phyloP scores from a whole-genome alignment of 305 asterid genomes.

The Lippia alba region DNA sequence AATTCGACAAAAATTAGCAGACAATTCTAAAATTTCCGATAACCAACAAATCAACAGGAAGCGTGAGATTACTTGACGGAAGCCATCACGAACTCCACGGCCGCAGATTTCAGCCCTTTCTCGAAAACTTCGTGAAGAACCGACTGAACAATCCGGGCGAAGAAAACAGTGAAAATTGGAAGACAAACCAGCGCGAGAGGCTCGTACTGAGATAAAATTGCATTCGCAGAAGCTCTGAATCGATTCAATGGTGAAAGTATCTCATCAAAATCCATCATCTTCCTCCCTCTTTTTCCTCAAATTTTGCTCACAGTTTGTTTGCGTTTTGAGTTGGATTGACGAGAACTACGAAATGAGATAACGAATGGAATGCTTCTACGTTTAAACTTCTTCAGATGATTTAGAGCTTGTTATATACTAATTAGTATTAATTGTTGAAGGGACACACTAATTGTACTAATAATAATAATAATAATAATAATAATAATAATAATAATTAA shows the following conservation, averaged over 20 bases:
- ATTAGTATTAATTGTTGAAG: neutral
- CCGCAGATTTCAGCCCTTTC: slow-evolving; percentile 69
- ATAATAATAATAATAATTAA: too few species aligned
- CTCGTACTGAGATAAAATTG: slow-evolving; percentile 63
- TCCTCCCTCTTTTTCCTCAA: neutral
- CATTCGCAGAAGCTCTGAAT: slow-evolving; percentile 67
- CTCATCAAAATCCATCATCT: slow-evolving; percentile 50
- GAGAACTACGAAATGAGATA: slow-evolving; percentile 6
- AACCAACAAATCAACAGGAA: neutral
- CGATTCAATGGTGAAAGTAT: slow-evolving; percentile 45
- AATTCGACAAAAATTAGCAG: neutral
- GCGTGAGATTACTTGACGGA: slow-evolving; percentile 60
- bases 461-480: too few species aligned
- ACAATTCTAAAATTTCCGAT: neutral
- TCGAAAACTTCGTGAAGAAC: slow-evolving; percentile 52
- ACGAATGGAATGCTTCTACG: neutral
- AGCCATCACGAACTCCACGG: slow-evolving; percentile 56
- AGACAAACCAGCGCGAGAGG: slow-evolving; percentile 62
- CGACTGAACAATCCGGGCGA: slow-evolving; percentile 60
- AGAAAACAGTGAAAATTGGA: slow-evolving; percentile 59
- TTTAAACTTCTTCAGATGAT: neutral
- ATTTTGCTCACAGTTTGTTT: too few species aligned
- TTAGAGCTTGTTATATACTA: neutral
- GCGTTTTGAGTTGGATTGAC: slow-evolving; percentile 2
- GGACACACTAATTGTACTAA: neutral